These are phyloP conservation scores for Capsicum baccatum DNA, from an alignment of 257 asterid species.

Conservation along the genomic window DNA sequence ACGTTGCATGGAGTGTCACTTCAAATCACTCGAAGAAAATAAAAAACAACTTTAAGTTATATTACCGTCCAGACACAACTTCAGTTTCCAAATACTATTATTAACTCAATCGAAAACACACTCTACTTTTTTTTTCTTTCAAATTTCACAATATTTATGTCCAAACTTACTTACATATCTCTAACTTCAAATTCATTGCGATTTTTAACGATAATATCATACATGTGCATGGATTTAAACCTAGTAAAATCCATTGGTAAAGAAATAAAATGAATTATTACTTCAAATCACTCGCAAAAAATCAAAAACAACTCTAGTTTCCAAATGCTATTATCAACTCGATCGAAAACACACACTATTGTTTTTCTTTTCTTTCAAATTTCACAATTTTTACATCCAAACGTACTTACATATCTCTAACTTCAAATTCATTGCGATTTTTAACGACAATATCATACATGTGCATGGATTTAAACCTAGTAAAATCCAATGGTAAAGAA, in stretches of 20 bases:
- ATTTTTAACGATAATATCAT: too few relatives aligned
- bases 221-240: slow-evolving; percentile 28
- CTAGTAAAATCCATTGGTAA: slow-evolving; percentile 49
- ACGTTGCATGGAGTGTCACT: too few relatives aligned
- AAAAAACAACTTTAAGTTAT: background rate
- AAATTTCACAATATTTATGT: background rate
- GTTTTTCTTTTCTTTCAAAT: background rate
- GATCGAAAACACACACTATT: background rate
- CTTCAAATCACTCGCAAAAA: too few relatives aligned
- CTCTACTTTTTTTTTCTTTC: background rate
- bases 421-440: slow-evolving; percentile 46
- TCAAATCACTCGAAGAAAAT: too few relatives aligned
- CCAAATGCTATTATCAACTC: background rate
- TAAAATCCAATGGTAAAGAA: slow-evolving; percentile 53
- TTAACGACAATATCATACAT: slow-evolving; percentile 50
- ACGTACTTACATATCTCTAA: slow-evolving; percentile 35
- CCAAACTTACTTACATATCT: background rate
- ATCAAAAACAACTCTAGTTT: background rate
- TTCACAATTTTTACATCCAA: background rate
- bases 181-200: too few relatives aligned
- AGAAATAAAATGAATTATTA: slow-evolving; percentile 45
- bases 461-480: slow-evolving; percentile 51
- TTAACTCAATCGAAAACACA: background rate
- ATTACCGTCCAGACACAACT: background rate
- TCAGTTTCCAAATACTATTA: background rate